Conservation (phyloP, 768 basidiomycete genomes). For the Rickenella mellea region DNA sequence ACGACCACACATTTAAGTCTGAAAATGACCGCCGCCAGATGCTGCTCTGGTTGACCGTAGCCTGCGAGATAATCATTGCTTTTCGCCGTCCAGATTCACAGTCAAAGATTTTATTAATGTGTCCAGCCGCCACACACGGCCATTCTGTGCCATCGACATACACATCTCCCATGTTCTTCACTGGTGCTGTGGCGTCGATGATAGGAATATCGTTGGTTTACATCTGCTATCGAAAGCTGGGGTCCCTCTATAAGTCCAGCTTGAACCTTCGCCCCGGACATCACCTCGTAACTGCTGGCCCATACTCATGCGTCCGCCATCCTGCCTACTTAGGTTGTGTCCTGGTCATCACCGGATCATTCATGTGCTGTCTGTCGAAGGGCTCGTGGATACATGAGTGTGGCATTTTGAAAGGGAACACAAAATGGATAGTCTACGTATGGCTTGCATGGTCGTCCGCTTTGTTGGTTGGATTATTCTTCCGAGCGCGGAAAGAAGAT, state of each 20-base stretch:
- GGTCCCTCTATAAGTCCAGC: not conserved
- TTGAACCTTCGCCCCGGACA: conserved; percentile 34
- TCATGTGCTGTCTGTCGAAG: conserved; percentile 33
- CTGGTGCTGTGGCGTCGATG: too few species aligned
- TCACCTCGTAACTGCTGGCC: conserved; percentile 39
- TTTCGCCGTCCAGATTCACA: too few species aligned
- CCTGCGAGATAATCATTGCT: too few species aligned
- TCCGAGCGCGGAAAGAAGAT: not conserved
- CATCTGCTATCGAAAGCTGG: not conserved
- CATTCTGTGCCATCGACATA: too few species aligned
- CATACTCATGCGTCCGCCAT: conserved; percentile 37
- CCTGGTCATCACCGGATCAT: conserved; percentile 35
- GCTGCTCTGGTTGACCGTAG: too few species aligned
- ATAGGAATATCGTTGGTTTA: too few species aligned
- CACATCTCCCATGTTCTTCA: too few species aligned
- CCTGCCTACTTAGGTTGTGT: conserved; percentile 41
- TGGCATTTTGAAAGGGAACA: conserved; percentile 6
- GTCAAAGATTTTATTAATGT: too few species aligned
- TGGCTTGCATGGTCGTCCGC: not conserved
- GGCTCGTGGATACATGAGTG: conserved; percentile 41
- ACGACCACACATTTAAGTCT: too few species aligned
- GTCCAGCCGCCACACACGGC: too few species aligned
- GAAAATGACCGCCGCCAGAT: too few species aligned
- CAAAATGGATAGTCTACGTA: not conserved
- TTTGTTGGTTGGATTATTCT: not conserved